These are phyloP conservation scores for Pelargonium cotyledonis DNA, from an alignment of 441 rosid species.

Conservation along the genomic window DNA sequence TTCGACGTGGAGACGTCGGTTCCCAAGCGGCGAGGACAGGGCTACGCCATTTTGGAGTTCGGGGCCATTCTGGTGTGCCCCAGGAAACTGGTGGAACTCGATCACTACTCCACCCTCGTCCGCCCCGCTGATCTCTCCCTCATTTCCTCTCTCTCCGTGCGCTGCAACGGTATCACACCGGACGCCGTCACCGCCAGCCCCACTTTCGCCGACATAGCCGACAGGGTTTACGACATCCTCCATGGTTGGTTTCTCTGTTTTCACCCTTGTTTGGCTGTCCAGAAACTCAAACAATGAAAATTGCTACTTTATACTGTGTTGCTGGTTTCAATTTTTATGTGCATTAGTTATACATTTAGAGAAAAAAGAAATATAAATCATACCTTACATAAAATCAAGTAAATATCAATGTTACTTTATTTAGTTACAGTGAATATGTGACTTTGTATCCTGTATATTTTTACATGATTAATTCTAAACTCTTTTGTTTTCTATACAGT, in stretches of 20 bases:
- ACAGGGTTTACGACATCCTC: conserved; percentile 60
- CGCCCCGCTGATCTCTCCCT: conserved; percentile 57
- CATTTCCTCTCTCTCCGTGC: conserved; percentile 46
- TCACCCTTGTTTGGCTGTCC: background rate
- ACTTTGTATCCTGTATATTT: no score
- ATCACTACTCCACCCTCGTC: conserved; percentile 63
- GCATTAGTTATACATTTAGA: no score
- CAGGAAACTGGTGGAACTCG: conserved; percentile 56
- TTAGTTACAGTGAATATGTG: no score
- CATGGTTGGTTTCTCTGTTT: conserved; percentile 38
- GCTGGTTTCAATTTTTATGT: no score
- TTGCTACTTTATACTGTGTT: no score
- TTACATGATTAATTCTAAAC: no score
- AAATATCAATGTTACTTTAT: no score
- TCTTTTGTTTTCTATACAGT: no score
- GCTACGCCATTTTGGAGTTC: conserved; percentile 63
- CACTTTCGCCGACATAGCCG: conserved; percentile 58
- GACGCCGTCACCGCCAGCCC: conserved; percentile 55
- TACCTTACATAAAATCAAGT: no score
- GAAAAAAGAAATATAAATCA: no score
- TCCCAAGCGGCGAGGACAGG: conserved; percentile 55
- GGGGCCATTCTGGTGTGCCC: conserved; percentile 88
- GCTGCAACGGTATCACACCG: conserved; percentile 64
- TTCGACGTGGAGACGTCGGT: conserved; percentile 84
- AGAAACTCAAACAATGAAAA: no score